Evolutionary conservation across 1,139 yeast species (phyloP).

Genomic region (Candida sp.): DNA sequence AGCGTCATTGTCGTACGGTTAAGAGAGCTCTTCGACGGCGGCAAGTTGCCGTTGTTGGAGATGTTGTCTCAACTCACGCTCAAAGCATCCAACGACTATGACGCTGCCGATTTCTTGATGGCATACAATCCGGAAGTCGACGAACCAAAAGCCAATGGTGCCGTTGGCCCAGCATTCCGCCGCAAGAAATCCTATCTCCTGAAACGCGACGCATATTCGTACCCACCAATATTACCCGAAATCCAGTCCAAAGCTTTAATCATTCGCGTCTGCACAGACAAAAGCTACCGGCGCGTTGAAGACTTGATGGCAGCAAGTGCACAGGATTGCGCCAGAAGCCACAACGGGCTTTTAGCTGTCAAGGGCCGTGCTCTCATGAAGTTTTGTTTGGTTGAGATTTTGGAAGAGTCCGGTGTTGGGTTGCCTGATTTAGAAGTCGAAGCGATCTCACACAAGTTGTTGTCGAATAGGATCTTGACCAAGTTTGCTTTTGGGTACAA

Average conservation of each 20-base stretch:
- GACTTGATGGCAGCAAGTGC: constrained; percentile 35
- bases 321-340: constrained; percentile 29
- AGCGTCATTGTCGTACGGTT: constrained; percentile 44
- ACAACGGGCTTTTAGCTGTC: constrained; percentile 37
- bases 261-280: constrained; percentile 38
- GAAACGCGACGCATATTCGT: constrained; percentile 13
- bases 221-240: constrained; percentile 42
- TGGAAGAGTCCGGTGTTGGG: constrained; percentile 34
- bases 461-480: constrained; percentile 30
- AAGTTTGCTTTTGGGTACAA: constrained; percentile 44
- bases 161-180: not conserved
- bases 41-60: constrained; percentile 36
- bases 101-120: constrained; percentile 31
- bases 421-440: constrained; percentile 38
- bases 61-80: constrained; percentile 37
- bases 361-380: constrained; percentile 33
- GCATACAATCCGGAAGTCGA: constrained; percentile 30
- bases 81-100: constrained; percentile 26
- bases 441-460: constrained; percentile 26
- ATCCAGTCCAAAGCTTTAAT: constrained; percentile 30
- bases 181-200: not conserved
- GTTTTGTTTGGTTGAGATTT: constrained; percentile 29
- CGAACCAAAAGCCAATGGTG: not conserved
- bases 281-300: constrained; percentile 40
- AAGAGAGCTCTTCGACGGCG: constrained; percentile 35